Percentiles rank a stretch among this genome's conserved stretches.
These are phyloP conservation scores for Dryas alaskensis DNA, from an alignment of 306 rosid species.

Conservation along the genomic window DNA sequence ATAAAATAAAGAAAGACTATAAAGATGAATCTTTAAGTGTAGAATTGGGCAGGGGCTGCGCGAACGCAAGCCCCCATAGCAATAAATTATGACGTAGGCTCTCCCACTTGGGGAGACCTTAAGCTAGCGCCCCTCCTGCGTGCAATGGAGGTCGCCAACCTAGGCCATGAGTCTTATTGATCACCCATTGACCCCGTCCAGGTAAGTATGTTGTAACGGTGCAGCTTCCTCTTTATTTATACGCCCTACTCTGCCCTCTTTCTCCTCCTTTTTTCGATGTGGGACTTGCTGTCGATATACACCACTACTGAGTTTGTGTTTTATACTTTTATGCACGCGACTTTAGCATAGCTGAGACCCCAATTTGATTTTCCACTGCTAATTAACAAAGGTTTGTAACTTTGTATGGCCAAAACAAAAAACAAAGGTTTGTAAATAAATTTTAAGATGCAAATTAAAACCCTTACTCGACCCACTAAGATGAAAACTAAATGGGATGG, in stretches of 20 bases:
- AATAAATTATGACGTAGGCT: conserved; percentile 60
- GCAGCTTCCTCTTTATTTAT: not conserved
- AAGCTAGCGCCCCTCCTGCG: conserved; percentile 42
- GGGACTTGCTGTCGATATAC: not conserved
- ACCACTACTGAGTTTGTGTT: too few relatives aligned
- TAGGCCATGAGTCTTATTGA: conserved; percentile 43
- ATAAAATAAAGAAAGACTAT: too few relatives aligned
- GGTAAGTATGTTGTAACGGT: conserved; percentile 1
- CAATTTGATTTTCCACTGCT: too few relatives aligned
- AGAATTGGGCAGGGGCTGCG: conserved; percentile 39
- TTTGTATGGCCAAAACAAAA: too few relatives aligned
- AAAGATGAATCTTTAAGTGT: not conserved
- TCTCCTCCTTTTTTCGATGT: not conserved
- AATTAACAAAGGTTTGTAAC: too few relatives aligned
- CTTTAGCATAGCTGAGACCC: not conserved
- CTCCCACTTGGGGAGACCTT: conserved; percentile 54
- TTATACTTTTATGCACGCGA: not conserved
- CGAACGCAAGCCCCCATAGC: conserved; percentile 53
- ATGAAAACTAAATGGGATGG: not conserved
- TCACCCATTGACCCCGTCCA: conserved; percentile 58
- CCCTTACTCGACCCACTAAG: not conserved
- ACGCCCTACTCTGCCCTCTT: not conserved
- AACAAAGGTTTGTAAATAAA: too few relatives aligned
- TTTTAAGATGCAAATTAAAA: not conserved
- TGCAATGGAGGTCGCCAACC: conserved; percentile 53